These are phyloP conservation scores for Apostasia shenzhenica DNA, from an alignment of 106 monocot genomes.

Conservation along the genomic window DNA sequence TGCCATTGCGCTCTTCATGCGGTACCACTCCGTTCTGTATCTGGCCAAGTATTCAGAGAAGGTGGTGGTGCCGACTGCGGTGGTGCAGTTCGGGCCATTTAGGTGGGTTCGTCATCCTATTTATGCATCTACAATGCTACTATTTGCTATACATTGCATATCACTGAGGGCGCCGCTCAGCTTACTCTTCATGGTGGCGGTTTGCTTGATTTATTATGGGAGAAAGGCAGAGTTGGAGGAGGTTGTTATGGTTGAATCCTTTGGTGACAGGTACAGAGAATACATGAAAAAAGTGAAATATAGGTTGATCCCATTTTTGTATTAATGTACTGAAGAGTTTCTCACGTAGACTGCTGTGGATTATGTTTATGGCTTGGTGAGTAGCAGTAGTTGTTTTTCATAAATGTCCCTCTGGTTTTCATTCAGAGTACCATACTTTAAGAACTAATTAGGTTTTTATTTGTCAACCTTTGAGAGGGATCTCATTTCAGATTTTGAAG, in stretches of 20 bases:
- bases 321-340: constrained; percentile 14
- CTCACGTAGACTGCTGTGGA: too few species aligned
- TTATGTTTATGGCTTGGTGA: too few species aligned
- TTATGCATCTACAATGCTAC: constrained; percentile 62
- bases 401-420: too few species aligned
- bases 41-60: constrained; percentile 69
- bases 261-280: constrained; percentile 49
- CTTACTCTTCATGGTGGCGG: constrained; percentile 31
- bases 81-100: constrained; percentile 79
- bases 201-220: constrained; percentile 58
- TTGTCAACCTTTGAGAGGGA: too few species aligned
- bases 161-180: constrained; percentile 60
- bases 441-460: too few species aligned
- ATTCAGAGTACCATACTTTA: too few species aligned
- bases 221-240: constrained; percentile 72
- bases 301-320: constrained; percentile 63
- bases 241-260: constrained; percentile 45
- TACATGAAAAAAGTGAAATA: constrained; percentile 69
- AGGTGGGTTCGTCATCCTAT: constrained; percentile 74
- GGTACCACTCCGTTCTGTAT: constrained; percentile 68
- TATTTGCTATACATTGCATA: constrained; percentile 47
- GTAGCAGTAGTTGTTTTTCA: too few species aligned
- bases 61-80: constrained; percentile 44
- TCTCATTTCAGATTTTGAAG: too few species aligned
- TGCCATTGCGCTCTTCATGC: constrained; percentile 39